A percentile compares a stretch with the other conserved stretches of the same genome.
Conservation (phyloP, 495 filamentous ascomycete genomes). For the Usnea hakonensis region DNA sequence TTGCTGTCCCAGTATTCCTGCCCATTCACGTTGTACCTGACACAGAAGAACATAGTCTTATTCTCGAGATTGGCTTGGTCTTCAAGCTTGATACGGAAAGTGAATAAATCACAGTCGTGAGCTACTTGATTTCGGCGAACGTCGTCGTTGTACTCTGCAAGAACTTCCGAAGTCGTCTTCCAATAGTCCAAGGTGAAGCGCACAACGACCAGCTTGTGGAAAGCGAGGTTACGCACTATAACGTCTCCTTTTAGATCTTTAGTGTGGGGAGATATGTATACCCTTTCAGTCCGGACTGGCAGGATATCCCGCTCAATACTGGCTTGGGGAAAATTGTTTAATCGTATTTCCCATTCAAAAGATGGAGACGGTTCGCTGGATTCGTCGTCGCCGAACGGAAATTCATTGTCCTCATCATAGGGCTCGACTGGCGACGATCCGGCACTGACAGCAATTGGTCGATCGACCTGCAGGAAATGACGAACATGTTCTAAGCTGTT, state of each 20-base stretch:
- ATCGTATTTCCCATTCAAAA: constrained; percentile 79
- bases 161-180: constrained; percentile 94
- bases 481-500: constrained; percentile 82
- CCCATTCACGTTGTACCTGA: constrained; percentile 78
- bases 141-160: constrained; percentile 78
- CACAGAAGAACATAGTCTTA: constrained; percentile 86
- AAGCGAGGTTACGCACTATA: constrained; percentile 80
- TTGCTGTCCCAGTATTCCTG: constrained; percentile 97
- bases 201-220: constrained; percentile 79
- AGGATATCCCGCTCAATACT: constrained; percentile 51
- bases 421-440: constrained; percentile 88
- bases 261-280: constrained; percentile 81
- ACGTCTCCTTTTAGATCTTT: constrained; percentile 75
- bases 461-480: constrained; percentile 88
- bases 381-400: constrained; percentile 67
- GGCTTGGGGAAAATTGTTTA: constrained; percentile 75
- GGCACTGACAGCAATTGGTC: constrained; percentile 88
- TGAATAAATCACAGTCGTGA: constrained; percentile 76
- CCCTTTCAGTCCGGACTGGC: constrained; percentile 68
- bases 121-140: constrained; percentile 57
- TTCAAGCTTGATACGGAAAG: constrained; percentile 86
- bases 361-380: constrained; percentile 36
- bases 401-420: constrained; percentile 75
- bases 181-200: constrained; percentile 96
- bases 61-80: constrained; percentile 82